Conservation (phyloP, 2,329 filamentous ascomycete species). For the Coleophoma crateriformis region DNA sequence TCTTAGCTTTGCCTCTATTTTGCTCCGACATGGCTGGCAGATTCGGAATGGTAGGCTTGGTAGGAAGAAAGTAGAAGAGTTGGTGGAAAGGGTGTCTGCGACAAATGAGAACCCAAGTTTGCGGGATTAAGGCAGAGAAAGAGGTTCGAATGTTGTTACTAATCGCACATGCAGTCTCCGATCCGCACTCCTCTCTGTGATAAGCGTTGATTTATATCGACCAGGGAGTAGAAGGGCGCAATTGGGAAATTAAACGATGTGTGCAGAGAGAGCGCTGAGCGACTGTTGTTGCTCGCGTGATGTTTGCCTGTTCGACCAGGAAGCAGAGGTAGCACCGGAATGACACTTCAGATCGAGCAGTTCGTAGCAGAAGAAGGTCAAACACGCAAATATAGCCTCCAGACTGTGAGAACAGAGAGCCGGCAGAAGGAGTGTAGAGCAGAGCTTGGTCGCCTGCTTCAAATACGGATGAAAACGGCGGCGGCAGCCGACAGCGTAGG, state of each 20-base stretch:
- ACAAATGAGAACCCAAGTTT: too few relatives aligned
- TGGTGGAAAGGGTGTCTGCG: not conserved
- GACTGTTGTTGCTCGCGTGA: not conserved
- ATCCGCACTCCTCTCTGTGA: not conserved
- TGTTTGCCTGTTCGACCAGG: not conserved
- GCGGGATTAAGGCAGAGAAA: not conserved
- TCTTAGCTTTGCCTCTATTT: slow-evolving; percentile 18
- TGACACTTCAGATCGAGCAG: not conserved
- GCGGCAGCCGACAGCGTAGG: not conserved
- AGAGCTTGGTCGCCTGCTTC: not conserved
- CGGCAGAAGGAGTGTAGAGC: not conserved
- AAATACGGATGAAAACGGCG: not conserved
- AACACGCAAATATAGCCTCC: not conserved
- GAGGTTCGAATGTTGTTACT: not conserved
- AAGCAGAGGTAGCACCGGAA: not conserved
- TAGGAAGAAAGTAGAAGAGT: not conserved
- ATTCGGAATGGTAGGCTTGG: not conserved
- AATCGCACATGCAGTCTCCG: not conserved
- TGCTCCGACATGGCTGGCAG: slow-evolving; percentile 12
- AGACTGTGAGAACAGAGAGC: not conserved
- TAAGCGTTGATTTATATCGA: not conserved
- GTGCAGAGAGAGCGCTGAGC: not conserved
- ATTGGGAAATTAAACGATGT: not conserved
- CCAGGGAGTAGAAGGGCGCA: not conserved
- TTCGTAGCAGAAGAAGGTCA: not conserved